Conservation (phyloP, 108 stramenopile genomes). For the Nitzschia sp. region DNA sequence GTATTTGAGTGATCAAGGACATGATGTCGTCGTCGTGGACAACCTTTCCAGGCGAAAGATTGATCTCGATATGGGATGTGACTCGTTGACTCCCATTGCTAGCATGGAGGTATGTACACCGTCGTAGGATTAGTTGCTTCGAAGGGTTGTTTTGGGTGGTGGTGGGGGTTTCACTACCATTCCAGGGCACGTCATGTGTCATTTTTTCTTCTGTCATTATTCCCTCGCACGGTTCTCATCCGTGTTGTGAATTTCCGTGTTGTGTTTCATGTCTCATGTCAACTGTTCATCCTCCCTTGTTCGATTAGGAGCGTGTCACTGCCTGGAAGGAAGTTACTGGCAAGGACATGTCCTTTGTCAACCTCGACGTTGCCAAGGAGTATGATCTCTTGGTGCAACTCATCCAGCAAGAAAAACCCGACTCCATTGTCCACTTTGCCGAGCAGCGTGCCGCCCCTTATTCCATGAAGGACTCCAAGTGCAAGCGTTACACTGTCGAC, state of each 20-base stretch:
- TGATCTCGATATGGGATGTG: constrained; percentile 91
- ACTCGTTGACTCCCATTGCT: constrained; percentile 93
- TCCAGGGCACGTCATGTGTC: too few relatives aligned
- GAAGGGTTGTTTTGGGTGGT: too few relatives aligned
- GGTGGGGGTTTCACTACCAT: too few relatives aligned
- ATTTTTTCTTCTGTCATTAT: too few relatives aligned
- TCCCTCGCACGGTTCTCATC: too few relatives aligned
- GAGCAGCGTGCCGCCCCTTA: constrained; percentile 99
- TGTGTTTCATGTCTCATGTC: background rate
- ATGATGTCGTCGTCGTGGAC: constrained; percentile 92
- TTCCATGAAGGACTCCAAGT: constrained; percentile 91
- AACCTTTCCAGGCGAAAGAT: constrained; percentile 93
- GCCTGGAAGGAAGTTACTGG: constrained; percentile 96
- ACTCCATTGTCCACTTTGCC: constrained; percentile 96
- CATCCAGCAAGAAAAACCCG: constrained; percentile 90
- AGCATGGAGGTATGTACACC: constrained; percentile 62
- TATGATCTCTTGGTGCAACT: constrained; percentile 92
- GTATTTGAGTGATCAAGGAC: constrained; percentile 87
- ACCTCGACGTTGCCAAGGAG: constrained; percentile 93
- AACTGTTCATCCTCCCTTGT: background rate
- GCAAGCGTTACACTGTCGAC: constrained; percentile 97
- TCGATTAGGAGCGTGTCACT: constrained; percentile 63
- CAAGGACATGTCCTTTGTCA: constrained; percentile 88
- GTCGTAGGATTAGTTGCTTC: too few relatives aligned
- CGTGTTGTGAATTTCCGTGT: constrained; percentile 1